Conservation (phyloP, 2,329 filamentous ascomycete genomes). For the Mycosphaerella arachidis region DNA sequence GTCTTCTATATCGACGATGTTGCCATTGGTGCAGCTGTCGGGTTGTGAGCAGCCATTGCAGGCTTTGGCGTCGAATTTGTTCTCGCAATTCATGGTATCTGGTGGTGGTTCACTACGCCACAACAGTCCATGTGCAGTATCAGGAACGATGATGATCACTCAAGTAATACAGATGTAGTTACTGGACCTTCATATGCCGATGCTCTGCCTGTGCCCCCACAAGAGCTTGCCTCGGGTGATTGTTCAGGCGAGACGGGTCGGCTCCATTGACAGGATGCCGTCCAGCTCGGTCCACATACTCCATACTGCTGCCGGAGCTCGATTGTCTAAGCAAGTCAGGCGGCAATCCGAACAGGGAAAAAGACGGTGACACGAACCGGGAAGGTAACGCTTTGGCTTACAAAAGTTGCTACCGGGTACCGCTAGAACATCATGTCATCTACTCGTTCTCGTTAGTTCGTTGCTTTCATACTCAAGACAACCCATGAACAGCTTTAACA, state of each 20-base stretch:
- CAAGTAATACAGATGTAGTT: neutral
- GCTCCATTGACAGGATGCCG: neutral
- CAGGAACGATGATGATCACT: neutral
- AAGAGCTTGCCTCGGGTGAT: neutral
- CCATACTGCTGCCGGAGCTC: neutral
- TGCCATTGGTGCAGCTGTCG: conserved; percentile 8
- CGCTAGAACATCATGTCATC: neutral
- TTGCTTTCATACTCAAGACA: neutral
- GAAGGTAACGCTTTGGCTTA: neutral
- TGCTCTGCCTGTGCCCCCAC: neutral
- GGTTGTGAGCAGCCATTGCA: conserved; percentile 19
- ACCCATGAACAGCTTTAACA: neutral
- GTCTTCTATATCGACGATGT: conserved; percentile 29
- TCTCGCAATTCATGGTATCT: conserved; percentile 7
- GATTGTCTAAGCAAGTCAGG: neutral
- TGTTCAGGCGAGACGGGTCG: neutral
- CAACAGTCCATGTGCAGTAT: too few species aligned
- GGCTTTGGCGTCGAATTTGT: conserved; percentile 4
- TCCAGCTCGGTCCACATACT: neutral
- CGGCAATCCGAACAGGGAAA: neutral
- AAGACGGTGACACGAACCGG: neutral
- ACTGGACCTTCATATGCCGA: neutral
- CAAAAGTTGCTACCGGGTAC: neutral
- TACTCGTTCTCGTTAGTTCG: neutral
- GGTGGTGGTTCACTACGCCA: neutral